Evolutionary conservation across 1,284 basidiomycete genomes (phyloP).

Genomic region (Ustilago nuda): DNA sequence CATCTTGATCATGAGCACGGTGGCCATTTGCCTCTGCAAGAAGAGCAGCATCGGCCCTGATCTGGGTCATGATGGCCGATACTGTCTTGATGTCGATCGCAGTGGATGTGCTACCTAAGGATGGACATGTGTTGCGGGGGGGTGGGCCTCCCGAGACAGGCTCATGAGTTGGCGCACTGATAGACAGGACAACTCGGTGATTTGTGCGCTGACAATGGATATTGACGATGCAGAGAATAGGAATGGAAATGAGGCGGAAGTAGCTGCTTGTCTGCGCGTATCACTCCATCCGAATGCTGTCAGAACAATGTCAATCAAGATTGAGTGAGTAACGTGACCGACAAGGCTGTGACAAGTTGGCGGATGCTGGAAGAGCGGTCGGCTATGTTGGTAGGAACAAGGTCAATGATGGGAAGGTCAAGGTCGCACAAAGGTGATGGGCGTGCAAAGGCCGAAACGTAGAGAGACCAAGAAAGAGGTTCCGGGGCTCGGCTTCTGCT

Average conservation of each 20-base stretch:
- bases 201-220: not conserved
- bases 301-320: not conserved
- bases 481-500: conserved; percentile 11
- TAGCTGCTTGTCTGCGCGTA: not conserved
- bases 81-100: not conserved
- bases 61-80: conserved; percentile 27
- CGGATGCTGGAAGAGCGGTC: not conserved
- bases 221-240: not conserved
- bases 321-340: not conserved
- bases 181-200: not conserved
- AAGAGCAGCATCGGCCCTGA: conserved; percentile 9
- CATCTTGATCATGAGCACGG: conserved; percentile 6
- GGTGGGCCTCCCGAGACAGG: not conserved
- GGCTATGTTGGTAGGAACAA: not conserved
- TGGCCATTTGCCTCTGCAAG: not conserved
- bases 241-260: not conserved
- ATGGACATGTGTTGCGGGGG: conserved; percentile 6
- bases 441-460: conserved; percentile 6
- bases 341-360: not conserved
- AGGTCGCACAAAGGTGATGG: conserved; percentile 8
- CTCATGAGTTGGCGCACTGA: not conserved
- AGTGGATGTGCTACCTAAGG: not conserved
- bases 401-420: not conserved
- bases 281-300: conserved; percentile 1
- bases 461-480: conserved; percentile 5